These are phyloP conservation scores for Hemileccinum rubropunctum DNA, from an alignment of 768 basidiomycete species.

Conservation along the genomic window DNA sequence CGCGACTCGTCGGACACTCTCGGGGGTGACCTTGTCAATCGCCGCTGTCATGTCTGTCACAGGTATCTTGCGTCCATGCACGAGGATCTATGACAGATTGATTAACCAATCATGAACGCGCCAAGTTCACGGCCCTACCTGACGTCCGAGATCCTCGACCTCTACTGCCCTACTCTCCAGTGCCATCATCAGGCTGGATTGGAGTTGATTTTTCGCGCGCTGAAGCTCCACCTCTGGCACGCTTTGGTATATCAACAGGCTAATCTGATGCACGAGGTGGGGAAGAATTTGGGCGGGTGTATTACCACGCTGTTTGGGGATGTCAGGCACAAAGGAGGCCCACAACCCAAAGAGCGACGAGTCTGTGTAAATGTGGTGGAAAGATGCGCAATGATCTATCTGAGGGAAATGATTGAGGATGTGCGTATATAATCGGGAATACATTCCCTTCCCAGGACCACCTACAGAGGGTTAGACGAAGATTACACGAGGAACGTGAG, in stretches of 20 bases:
- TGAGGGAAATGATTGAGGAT: slow-evolving; percentile 93
- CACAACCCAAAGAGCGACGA: slow-evolving; percentile 91
- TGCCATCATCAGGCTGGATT: slow-evolving; percentile 91
- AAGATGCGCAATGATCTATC: slow-evolving; percentile 92
- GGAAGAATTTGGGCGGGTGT: slow-evolving; percentile 72
- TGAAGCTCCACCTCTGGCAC: slow-evolving; percentile 68
- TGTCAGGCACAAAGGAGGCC: slow-evolving; percentile 75
- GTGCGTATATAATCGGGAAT: slow-evolving; percentile 92
- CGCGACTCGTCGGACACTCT: slow-evolving; percentile 75
- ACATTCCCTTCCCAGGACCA: slow-evolving; percentile 99
- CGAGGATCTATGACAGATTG: slow-evolving; percentile 55
- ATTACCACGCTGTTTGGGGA: slow-evolving; percentile 55
- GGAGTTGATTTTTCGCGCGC: slow-evolving; percentile 94
- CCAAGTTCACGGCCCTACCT: slow-evolving; percentile 43
- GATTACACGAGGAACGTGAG: not conserved
- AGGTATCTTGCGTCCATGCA: slow-evolving; percentile 82
- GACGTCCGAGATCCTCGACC: slow-evolving; percentile 89
- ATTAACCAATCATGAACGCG: not conserved
- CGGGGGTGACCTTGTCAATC: slow-evolving; percentile 72
- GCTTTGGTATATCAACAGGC: slow-evolving; percentile 68
- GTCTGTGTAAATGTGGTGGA: slow-evolving; percentile 97
- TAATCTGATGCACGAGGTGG: slow-evolving; percentile 85
- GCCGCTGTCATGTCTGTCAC: slow-evolving; percentile 88
- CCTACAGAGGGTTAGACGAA: slow-evolving; percentile 40
- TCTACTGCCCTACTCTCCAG: slow-evolving; percentile 82